A percentile compares a stretch with the other conserved stretches of the same genome.
Evolutionary conservation across 805 yeast genomes (phyloP).

Genomic region (Wickerhamiella galacta): DNA sequence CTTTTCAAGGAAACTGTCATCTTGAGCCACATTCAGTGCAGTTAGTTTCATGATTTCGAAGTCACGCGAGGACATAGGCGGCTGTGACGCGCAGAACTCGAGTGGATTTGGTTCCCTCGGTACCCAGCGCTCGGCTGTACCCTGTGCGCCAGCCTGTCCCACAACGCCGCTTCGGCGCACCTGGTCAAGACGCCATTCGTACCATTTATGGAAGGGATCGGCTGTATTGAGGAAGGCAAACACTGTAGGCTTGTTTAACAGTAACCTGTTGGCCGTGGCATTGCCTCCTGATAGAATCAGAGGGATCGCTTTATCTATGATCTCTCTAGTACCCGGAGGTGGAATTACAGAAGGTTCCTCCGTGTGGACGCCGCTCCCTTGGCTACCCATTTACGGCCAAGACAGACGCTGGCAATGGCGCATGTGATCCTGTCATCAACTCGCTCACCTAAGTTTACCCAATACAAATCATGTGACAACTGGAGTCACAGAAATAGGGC

Average conservation of each 20-base stretch:
- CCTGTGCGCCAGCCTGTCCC: not conserved
- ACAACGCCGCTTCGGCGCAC: not conserved
- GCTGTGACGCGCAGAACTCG: not conserved
- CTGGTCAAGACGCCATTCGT: slow-evolving; percentile 24
- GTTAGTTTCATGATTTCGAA: slow-evolving; percentile 52
- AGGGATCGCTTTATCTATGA: slow-evolving; percentile 42
- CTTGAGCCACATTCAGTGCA: slow-evolving; percentile 49
- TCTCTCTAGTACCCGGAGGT: slow-evolving; percentile 35
- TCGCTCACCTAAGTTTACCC: too few relatives aligned
- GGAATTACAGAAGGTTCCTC: slow-evolving; percentile 24
- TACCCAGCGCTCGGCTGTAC: not conserved
- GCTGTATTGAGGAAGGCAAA: slow-evolving; percentile 36
- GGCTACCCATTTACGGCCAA: too few relatives aligned
- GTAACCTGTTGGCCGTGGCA: not conserved
- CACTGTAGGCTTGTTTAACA: slow-evolving; percentile 33
- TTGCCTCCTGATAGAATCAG: not conserved
- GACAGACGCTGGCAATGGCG: too few relatives aligned
- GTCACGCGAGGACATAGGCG: slow-evolving; percentile 39
- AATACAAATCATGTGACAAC: too few relatives aligned
- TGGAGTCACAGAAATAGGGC: too few relatives aligned
- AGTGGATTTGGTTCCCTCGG: not conserved
- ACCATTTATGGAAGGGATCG: slow-evolving; percentile 43
- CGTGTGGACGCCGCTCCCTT: too few relatives aligned
- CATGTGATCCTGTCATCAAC: too few relatives aligned
- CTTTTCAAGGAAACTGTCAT: slow-evolving; percentile 34